Evolutionary conservation across 805 yeast species (phyloP), one percentile per base, ranked within the genome.

Genomic region (Candida stauntonica): DNA sequence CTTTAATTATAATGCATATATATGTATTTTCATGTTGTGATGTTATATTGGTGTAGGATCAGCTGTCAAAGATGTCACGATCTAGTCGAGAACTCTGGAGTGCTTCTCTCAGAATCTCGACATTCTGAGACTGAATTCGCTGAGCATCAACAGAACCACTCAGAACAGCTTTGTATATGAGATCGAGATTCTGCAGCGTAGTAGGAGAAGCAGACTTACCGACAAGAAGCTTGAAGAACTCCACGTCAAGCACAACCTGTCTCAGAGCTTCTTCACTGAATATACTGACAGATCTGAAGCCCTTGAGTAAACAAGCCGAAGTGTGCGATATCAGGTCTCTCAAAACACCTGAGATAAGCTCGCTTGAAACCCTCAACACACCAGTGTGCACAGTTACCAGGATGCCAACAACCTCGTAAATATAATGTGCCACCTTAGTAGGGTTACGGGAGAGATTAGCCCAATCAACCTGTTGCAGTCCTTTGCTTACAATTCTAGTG

Each of bases 201-300:
- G 41, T 36, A 5, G 31, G 28, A 2, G 45, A 46, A 3, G 44
- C 46, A 7, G 52, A 43, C 31, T 42, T 49, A 1, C 58, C 60
- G 6, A 52, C 31, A 28, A 54, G 32, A 9, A 50, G 57, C 33
- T 68, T 64, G 52, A 76, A 65, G 47, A 77, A 75, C 49, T 74
- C 76, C 19, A 77, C 50, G 48, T 78, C 84, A 3, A 77, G 69
- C 0, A 71, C 63, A 2, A 69, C 63, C 52, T 77, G 83, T 38
- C 72, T 57, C 29, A 71, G 54, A 1, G 79, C 79, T 24, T 65
- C 70, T 7, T 66, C 56, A 1, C 75, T 67, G 28, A 75, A 63
- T 12, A 57, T 53, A 23, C 74, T 76, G 7, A 73, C 51, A 23
- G 64, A 70, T 18, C 73, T 67, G 42, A 64, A 61, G 27, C 41